A percentile compares a stretch with the other conserved stretches of the same genome.
Conservation (phyloP, 2,329 filamentous ascomycete genomes). For the Exophiala mesophila region DNA sequence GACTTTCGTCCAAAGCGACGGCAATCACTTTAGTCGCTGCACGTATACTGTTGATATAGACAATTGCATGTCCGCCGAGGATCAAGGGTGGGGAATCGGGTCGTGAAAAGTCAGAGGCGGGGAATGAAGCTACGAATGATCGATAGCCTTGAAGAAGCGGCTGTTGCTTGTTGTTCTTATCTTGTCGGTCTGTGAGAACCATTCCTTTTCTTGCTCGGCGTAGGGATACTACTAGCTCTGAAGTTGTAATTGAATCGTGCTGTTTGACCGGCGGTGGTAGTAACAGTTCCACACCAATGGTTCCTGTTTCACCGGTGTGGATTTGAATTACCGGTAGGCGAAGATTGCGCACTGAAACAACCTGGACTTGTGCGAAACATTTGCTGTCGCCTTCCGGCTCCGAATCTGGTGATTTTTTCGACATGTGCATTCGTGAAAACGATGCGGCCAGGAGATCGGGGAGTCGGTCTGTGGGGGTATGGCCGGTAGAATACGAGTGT, state of each 20-base stretch:
- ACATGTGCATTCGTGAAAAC: slow-evolving; percentile 10
- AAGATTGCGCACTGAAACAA: slow-evolving; percentile 84
- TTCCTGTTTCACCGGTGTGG: slow-evolving; percentile 78
- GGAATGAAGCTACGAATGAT: slow-evolving; percentile 56
- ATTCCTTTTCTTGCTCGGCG: slow-evolving; percentile 26
- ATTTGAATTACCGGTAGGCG: slow-evolving; percentile 74
- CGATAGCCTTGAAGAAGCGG: slow-evolving; percentile 7
- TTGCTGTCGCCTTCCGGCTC: background rate
- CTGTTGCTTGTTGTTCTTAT: background rate
- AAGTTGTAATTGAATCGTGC: background rate
- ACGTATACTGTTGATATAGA: slow-evolving; percentile 83
- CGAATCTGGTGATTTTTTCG: background rate
- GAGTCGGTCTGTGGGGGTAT: background rate
- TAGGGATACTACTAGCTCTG: slow-evolving; percentile 1
- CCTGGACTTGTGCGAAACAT: slow-evolving; percentile 54
- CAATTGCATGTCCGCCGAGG: slow-evolving; percentile 53
- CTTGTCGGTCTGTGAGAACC: slow-evolving; percentile 13
- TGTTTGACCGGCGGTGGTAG: background rate
- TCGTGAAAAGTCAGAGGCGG: slow-evolving; percentile 50
- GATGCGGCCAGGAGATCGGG: slow-evolving; percentile 9
- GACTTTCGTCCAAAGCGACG: slow-evolving; percentile 40
- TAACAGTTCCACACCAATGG: slow-evolving; percentile 55
- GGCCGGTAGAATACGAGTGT: slow-evolving; percentile 14
- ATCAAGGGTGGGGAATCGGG: slow-evolving; percentile 51
- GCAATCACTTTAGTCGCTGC: slow-evolving; percentile 70